Evolutionary conservation across 495 filamentous ascomycete species (phyloP), one percentile per base, ranked within the genome.

Genomic region (Penicillium fimorum): DNA sequence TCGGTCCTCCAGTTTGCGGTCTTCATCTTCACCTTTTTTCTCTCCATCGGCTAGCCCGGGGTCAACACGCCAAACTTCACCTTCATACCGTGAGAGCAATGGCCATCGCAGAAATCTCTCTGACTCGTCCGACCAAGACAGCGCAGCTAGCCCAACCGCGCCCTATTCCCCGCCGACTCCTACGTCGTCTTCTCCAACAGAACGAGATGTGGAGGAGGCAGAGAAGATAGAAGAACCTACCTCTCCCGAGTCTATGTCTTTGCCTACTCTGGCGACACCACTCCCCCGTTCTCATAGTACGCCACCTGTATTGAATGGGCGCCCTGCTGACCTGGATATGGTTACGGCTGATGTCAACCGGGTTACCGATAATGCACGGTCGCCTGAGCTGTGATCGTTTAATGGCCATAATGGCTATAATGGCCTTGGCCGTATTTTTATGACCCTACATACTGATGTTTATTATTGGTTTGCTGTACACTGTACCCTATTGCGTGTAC

Each of bases 111-210:
- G 75, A 47, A 74, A 77, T 52, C 52, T 70, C 0, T 79, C 76
- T 0, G 74, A 80, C 35, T 75, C 67, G 12, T 75, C 74, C 2
- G 70, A 71, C 24, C 50, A 52, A 20, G 74, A 71, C 44, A 62
- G 55, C 30, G 58, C 64, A 6, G 52, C 51, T 5, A 80, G 73
- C 46, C 76, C 80, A 17, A 68, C 65, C 0, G 63, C 74, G 37
- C 68, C 69, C 3, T 79, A 77, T 60, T 62, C 72, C 17, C 81
- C 80, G 15, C 78, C 77, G 20, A 84, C 79, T 18, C 79, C 76
- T 5, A 68, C 67, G 0, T 77, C 75, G 22, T 70, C 69, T 47
- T 61, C 61, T 18, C 58, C 66, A 10, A 55, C 33, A 38, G 69
- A 70, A 46, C 42, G 58, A 20, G 67, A 56, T 9, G 58, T 58